Evolutionary conservation across 345 rosid genomes (phyloP).

Genomic region (Streptanthus diversifolius): DNA sequence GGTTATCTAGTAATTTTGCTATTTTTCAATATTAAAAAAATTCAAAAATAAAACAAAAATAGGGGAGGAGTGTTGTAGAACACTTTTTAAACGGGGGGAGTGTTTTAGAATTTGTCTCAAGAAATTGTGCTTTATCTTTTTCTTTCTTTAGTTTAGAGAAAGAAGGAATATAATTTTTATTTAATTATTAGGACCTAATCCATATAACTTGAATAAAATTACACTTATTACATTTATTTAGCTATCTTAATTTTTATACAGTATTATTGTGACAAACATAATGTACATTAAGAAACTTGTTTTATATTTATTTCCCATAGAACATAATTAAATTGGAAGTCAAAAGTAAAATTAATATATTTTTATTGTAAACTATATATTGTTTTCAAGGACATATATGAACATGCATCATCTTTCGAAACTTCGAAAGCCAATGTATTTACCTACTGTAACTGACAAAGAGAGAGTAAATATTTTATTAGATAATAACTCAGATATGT

Average conservation of each 20-base stretch:
- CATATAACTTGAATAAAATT: neutral
- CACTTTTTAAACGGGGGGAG: no score
- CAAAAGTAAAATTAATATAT: neutral
- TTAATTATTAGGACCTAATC: neutral
- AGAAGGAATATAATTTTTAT: neutral
- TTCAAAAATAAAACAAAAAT: no score
- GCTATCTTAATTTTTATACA: neutral
- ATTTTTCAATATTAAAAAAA: no score
- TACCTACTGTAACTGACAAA: neutral
- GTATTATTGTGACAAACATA: no score
- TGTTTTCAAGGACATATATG: conserved; percentile 11
- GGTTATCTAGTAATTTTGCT: no score
- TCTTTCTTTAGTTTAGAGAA: conserved; percentile 21
- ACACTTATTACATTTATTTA: neutral
- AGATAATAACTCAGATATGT: neutral
- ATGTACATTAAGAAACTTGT: neutral
- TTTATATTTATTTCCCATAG: conserved; percentile 3
- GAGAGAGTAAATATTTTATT: neutral
- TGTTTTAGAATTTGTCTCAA: no score
- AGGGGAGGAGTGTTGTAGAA: no score
- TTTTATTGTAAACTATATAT: neutral
- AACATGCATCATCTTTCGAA: conserved; percentile 20
- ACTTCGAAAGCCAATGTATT: neutral
- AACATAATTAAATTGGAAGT: neutral
- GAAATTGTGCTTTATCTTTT: neutral